Base-by-base conservation (phyloP, 768 basidiomycete species). In the Suillus hirtellus region DNA sequence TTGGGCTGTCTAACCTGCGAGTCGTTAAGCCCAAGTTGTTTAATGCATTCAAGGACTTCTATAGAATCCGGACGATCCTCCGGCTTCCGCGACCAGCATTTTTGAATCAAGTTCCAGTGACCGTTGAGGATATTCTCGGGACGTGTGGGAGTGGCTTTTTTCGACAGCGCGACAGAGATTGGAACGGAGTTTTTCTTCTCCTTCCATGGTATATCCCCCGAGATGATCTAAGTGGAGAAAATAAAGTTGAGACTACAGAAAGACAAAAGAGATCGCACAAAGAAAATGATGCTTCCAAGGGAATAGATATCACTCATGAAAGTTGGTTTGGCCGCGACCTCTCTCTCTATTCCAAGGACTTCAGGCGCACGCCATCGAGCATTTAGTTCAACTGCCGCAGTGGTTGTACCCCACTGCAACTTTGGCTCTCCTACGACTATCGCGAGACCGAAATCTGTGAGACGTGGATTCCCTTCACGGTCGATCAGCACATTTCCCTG, bases 371-470 rank as follows among this genome's bases (percentile, higher is more conserved):
- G 77, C 80, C 81, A 82, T 1, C 81, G 76, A 37, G 79, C 71
- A 31, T 78, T 76, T 7, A 80, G 77, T 4, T 52, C 4, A 17
- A 74, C 75, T 40, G 79, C 71, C 24, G 55, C 61, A 2, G 77
- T 77, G 19, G 72, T 71, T n/a, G 37, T 21, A 49, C 2, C 0
- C 37, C 62, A 73, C 43, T 67, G 68, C 17, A 70, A 53, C 21
- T 72, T 67, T 50, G 73, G 68, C 3, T 79, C 76, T 19, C 69
- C 70, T 17, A 77, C 69, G 46, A 81, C 74, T 37, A 66, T 78
- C n/a, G 80, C 80, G 6, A 82, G 67, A 1, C 82, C 82, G 44
- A 84, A 83, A 59, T 83, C 82, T 35, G 77, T 74, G 7, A 84
- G 66, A 12, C 75, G 73, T 0, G 77, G 80, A 21, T 73, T 75